Percentiles rank a stretch among this genome's conserved stretches.
Evolutionary conservation across 208 protist genomes (phyloP).

Genomic region (Leishmania major): DNA sequence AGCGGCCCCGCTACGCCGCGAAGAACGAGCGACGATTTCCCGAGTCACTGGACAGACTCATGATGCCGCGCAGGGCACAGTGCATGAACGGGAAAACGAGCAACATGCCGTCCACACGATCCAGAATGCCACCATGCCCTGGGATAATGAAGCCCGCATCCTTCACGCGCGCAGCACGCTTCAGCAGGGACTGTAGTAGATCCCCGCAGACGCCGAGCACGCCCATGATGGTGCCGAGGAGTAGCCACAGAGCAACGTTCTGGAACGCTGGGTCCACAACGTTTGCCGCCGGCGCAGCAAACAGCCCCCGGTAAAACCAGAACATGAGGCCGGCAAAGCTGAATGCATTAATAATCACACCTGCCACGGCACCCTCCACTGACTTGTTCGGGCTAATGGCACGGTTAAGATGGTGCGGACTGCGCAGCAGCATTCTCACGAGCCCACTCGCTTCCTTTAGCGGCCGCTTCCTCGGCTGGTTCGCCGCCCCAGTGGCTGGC

Average conservation of each 20-base stretch:
- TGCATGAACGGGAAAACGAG: conserved; percentile 81
- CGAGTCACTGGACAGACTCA: conserved; percentile 10
- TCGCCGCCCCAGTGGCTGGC: not conserved
- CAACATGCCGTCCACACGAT: conserved; percentile 88
- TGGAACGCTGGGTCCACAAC: conserved; percentile 42
- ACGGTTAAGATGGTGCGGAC: conserved; percentile 58
- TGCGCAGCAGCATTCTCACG: conserved; percentile 32
- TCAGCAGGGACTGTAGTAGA: conserved; percentile 88
- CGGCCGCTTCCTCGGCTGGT: conserved; percentile 11
- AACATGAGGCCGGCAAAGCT: conserved; percentile 54
- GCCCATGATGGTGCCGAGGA: conserved; percentile 64
- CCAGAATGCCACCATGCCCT: conserved; percentile 91
- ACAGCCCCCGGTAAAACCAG: conserved; percentile 30
- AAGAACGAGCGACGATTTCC: not conserved
- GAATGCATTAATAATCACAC: conserved; percentile 57
- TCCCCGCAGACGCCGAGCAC: conserved; percentile 85
- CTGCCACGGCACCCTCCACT: conserved; percentile 76
- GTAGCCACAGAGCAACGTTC: conserved; percentile 45
- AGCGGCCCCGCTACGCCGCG: not conserved
- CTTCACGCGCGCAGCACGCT: conserved; percentile 86
- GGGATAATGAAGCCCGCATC: conserved; percentile 86
- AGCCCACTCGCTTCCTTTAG: conserved; percentile 19
- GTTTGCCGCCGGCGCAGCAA: conserved; percentile 20
- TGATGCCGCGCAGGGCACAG: conserved; percentile 41
- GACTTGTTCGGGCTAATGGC: conserved; percentile 92